These are phyloP conservation scores for Arctium lappa DNA, from an alignment of 129 eudicot genomes.

Conservation along the genomic window DNA sequence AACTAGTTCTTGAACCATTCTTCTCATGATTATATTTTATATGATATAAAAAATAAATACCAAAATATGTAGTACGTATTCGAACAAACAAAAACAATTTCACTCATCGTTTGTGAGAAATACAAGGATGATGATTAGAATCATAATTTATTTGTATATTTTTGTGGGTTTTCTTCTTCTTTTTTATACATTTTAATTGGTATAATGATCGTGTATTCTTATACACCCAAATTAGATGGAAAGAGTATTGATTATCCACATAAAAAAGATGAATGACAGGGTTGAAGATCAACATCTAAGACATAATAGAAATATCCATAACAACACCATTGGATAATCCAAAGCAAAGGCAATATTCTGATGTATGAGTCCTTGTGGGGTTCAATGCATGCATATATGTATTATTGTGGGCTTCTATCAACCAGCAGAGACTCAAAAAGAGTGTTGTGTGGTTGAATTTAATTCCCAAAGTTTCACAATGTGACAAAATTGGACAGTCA, in stretches of 20 bases:
- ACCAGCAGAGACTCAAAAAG: slow-evolving; percentile 18
- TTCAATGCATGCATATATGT: slow-evolving; percentile 3
- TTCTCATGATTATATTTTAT: not conserved
- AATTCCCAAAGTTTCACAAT: slow-evolving; percentile 21
- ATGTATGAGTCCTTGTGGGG: slow-evolving; percentile 23
- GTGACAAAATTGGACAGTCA: slow-evolving; percentile 30
- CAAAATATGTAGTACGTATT: not conserved
- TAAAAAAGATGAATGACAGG: not conserved
- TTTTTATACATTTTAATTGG: not conserved
- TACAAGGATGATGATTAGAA: not conserved
- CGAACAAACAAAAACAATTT: not conserved
- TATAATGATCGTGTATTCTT: not conserved
- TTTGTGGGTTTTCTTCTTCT: too few species aligned
- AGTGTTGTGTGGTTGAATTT: slow-evolving; percentile 26
- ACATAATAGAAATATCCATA: slow-evolving; percentile 3
- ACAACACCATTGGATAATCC: slow-evolving; percentile 8
- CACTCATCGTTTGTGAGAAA: not conserved
- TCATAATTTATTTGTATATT: not conserved
- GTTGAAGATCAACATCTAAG: not conserved
- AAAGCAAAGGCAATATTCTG: slow-evolving; percentile 15
- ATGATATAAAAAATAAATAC: not conserved
- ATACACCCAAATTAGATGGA: not conserved
- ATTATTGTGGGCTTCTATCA: not conserved
- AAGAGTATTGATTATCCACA: not conserved
- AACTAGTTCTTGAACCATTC: not conserved